Base-by-base conservation (phyloP, 331 rosid species). In the Quercus tomentella region DNA sequence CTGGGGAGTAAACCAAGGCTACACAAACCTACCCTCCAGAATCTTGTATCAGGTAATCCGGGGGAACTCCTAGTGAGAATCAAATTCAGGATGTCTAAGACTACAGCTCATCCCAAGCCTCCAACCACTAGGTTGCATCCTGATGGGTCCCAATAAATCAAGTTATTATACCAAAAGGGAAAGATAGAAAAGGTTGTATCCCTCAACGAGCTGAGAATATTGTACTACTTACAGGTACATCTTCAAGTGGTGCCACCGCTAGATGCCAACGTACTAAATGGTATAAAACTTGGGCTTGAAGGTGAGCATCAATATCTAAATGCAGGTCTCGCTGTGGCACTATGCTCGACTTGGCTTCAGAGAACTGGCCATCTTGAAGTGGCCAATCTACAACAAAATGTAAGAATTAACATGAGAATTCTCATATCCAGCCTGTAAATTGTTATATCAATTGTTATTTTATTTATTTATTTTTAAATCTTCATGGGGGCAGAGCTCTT, bases 231-330 rank as follows among this genome's bases (percentile, higher is more conserved):
- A 16, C 86, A 95, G 98, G 91, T 93, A 74, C 89, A 87, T 73
- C 98, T 95, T 82, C 88, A 79, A 82, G 88, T 92, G 61, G 89
- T 81, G 70, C 88, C 58, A 26, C 89, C 94, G 12, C 78, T 95
- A 83, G 93, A 93, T 82, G 86, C 87, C 73, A 86, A 80, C 80
- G 84, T 90, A 78, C 81, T 93, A 62, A 82, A 88, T 74, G 99
- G 96, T 81, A 56, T 20, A 83, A 93, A 77, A 77, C 93, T 95
- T 79, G 97, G 93, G 82, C 99, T 95, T 84, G 98, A 87, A 88
- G 99, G 99, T 18, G 96, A 93, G 84, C 98, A 93, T 86, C 99
- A 95, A 83, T 90, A 88, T 90, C 33, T 87, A 79, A 95, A 95
- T 88, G 99, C 99, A 72, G 92, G 94, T 75, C 99, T 95, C 76